Conservation (phyloP, 1,284 basidiomycete genomes). For the Fomes fomentarius region DNA sequence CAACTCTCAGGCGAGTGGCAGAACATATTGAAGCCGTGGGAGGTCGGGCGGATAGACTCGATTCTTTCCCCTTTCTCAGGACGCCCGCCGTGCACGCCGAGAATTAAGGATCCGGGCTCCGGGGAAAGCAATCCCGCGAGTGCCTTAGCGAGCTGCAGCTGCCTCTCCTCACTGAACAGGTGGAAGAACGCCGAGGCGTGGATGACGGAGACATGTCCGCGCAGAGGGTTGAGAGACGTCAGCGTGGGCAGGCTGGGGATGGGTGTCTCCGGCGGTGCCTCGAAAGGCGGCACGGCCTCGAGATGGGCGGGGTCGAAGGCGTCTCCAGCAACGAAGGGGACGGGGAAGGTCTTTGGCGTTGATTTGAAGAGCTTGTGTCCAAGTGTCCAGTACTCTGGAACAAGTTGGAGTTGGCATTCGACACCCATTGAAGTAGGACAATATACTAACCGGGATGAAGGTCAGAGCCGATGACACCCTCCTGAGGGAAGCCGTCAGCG, state of each 20-base stretch:
- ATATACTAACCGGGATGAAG: not conserved
- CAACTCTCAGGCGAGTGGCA: slow-evolving; percentile 43
- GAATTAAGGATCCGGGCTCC: slow-evolving; percentile 39
- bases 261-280: slow-evolving; percentile 25
- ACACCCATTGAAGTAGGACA: slow-evolving; percentile 29
- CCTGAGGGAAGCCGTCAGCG: slow-evolving; percentile 41
- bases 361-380: slow-evolving; percentile 38
- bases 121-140: slow-evolving; percentile 44
- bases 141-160: slow-evolving; percentile 41
- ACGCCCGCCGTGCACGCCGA: slow-evolving; percentile 35
- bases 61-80: slow-evolving; percentile 29
- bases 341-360: slow-evolving; percentile 44
- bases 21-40: slow-evolving; percentile 24
- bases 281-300: slow-evolving; percentile 32
- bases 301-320: slow-evolving; percentile 43
- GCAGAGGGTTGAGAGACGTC: slow-evolving; percentile 46
- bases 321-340: slow-evolving; percentile 50
- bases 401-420: slow-evolving; percentile 17
- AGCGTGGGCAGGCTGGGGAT: slow-evolving; percentile 36
- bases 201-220: slow-evolving; percentile 48
- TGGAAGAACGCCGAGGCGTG: slow-evolving; percentile 56
- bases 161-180: slow-evolving; percentile 48
- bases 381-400: slow-evolving; percentile 37
- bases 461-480: slow-evolving; percentile 33
- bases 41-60: slow-evolving; percentile 1